phyloP scores from a whole-genome alignment of 352 stramenopile species.

The Pythium periplocum region DNA sequence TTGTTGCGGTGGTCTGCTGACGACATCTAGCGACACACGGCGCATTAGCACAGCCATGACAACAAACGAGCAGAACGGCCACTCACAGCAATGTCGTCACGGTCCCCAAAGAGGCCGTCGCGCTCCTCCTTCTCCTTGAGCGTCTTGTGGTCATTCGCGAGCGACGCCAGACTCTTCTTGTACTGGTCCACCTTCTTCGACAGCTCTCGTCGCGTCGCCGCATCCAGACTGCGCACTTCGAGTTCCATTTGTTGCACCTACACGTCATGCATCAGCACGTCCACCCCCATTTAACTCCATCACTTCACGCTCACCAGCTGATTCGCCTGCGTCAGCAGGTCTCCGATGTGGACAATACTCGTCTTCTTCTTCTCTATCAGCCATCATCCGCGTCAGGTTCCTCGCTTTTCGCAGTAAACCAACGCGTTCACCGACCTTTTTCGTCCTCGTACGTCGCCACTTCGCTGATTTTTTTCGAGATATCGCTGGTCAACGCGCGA shows the following conservation, averaged over 20 bases:
- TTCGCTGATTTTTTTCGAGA: constrained; percentile 87
- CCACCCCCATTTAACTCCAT: no score
- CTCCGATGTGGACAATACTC: constrained; percentile 74
- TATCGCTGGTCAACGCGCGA: constrained; percentile 72
- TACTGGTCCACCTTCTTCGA: constrained; percentile 89
- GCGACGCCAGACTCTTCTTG: constrained; percentile 83
- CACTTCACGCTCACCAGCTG: constrained; percentile 42
- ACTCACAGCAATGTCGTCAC: constrained; percentile 55
- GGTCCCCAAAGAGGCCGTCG: constrained; percentile 78
- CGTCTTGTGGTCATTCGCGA: constrained; percentile 74
- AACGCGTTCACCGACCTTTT: constrained; percentile 33
- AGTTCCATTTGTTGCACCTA: constrained; percentile 88
- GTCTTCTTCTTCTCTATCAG: constrained; percentile 80
- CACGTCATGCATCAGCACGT: no score
- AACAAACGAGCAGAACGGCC: constrained; percentile 4
- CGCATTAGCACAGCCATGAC: no score
- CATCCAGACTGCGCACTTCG: constrained; percentile 79
- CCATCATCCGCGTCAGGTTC: not conserved
- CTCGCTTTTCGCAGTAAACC: not conserved
- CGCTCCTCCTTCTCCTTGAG: constrained; percentile 82
- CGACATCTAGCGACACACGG: constrained; percentile 27
- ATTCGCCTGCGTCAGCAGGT: constrained; percentile 74
- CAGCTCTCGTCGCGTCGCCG: constrained; percentile 73
- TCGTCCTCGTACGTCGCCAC: constrained; percentile 82
- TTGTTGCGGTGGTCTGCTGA: constrained; percentile 66